These are phyloP conservation scores for Aspergillus sp. DNA, from an alignment of 2,329 filamentous ascomycete species.

Conservation along the genomic window DNA sequence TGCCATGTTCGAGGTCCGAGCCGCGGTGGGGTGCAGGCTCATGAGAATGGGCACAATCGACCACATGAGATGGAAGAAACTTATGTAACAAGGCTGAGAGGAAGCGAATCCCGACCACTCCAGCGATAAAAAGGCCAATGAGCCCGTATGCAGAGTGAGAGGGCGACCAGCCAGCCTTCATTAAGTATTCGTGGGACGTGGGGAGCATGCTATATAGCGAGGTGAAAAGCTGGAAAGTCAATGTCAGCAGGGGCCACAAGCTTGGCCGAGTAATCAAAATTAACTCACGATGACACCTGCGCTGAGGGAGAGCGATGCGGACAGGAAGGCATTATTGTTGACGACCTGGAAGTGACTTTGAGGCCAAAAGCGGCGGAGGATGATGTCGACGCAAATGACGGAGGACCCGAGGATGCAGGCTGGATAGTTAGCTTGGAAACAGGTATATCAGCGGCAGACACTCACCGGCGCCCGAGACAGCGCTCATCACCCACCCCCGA, in stretches of 20 bases:
- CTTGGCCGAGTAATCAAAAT: background rate
- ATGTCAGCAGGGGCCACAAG: background rate
- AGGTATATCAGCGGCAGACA: conserved; percentile 9
- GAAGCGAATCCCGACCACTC: conserved; percentile 48
- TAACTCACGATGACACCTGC: conserved; percentile 88
- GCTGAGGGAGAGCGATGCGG: conserved; percentile 83
- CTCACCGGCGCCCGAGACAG: conserved; percentile 73
- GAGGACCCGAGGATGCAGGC: conserved; percentile 69
- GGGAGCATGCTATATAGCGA: conserved; percentile 92
- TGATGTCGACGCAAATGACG: conserved; percentile 81
- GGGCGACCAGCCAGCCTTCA: conserved; percentile 65
- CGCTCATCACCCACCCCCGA: conserved; percentile 88
- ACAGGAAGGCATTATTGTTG: conserved; percentile 84
- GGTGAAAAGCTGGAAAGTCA: conserved; percentile 71
- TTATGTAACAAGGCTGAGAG: conserved; percentile 47
- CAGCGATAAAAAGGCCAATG: conserved; percentile 49
- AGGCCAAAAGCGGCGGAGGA: conserved; percentile 71
- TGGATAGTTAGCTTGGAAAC: conserved; percentile 26
- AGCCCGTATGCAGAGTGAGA: conserved; percentile 59
- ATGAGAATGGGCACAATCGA: conserved; percentile 51
- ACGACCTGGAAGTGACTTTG: conserved; percentile 80
- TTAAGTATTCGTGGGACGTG: conserved; percentile 75
- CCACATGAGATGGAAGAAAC: conserved; percentile 51
- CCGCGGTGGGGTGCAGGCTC: conserved; percentile 29
- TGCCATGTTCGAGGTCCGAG: conserved; percentile 35